Conservation (phyloP, 1,284 basidiomycete genomes). For the Irpex lacteus region DNA sequence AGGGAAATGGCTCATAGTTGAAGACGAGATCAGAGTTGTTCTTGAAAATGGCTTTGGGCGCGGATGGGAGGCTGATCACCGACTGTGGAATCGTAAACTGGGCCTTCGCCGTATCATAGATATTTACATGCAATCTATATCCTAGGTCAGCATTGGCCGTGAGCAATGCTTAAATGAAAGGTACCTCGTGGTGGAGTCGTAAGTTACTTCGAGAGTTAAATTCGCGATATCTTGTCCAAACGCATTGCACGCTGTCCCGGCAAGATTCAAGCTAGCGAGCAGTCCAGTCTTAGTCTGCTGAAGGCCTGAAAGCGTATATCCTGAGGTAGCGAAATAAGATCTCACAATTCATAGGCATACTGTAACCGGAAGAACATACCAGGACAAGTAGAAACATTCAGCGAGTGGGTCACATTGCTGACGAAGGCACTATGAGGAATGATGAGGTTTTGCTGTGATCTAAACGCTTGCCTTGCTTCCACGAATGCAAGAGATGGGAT, state of each 20-base stretch:
- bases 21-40: constrained; percentile 59
- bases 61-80: constrained; percentile 48
- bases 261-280: constrained; percentile 53
- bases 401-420: background rate
- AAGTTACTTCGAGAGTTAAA: constrained; percentile 64
- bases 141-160: constrained; percentile 12
- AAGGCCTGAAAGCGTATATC: constrained; percentile 51
- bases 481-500: background rate
- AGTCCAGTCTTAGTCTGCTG: constrained; percentile 47
- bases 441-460: background rate
- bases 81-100: constrained; percentile 71
- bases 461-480: background rate
- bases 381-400: constrained; percentile 8
- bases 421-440: background rate
- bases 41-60: constrained; percentile 33
- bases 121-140: constrained; percentile 70
- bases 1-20: constrained; percentile 63
- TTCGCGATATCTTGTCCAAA: constrained; percentile 67
- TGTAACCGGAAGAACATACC: background rate
- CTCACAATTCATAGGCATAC: background rate
- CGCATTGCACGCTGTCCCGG: constrained; percentile 64
- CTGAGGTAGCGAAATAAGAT: constrained; percentile 20
- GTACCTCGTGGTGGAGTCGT: constrained; percentile 57
- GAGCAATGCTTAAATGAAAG: constrained; percentile 13
- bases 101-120: constrained; percentile 61